Evolutionary conservation across 2,329 filamentous ascomycete species (phyloP).

Genomic region (Didymella arachidicola): DNA sequence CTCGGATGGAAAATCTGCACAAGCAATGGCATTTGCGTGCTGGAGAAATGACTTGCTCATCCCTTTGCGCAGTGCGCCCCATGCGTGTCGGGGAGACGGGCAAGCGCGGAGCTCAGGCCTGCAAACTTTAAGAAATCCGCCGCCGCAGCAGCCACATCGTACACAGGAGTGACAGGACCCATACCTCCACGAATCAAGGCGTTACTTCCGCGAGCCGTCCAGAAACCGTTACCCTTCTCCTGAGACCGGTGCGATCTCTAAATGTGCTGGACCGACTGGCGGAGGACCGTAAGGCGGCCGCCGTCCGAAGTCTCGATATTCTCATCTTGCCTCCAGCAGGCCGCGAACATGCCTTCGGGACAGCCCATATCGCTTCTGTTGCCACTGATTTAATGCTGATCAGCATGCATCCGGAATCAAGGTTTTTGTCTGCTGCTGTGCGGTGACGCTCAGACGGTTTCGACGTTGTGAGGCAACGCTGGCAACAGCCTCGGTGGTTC

Average conservation of each 20-base stretch:
- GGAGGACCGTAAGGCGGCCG: slow-evolving; percentile 11
- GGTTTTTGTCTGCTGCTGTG: slow-evolving; percentile 8
- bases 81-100: slow-evolving; percentile 24
- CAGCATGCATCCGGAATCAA: slow-evolving; percentile 11
- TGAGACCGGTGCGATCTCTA: slow-evolving; percentile 35
- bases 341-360: slow-evolving; percentile 11
- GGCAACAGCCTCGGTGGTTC: slow-evolving; percentile 16
- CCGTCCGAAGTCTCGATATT: slow-evolving; percentile 15
- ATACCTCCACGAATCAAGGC: slow-evolving; percentile 36
- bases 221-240: slow-evolving; percentile 37
- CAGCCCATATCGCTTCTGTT: slow-evolving; percentile 19
- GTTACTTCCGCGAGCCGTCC: slow-evolving; percentile 26
- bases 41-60: slow-evolving; percentile 25
- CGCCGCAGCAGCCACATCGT: slow-evolving; percentile 39
- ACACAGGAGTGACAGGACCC: slow-evolving; percentile 38
- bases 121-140: slow-evolving; percentile 26
- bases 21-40: slow-evolving; percentile 18
- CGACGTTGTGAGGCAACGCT: slow-evolving; percentile 18
- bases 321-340: slow-evolving; percentile 9
- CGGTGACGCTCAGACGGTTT: slow-evolving; percentile 17
- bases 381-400: slow-evolving; percentile 20
- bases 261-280: slow-evolving; percentile 30
- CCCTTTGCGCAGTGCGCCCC: slow-evolving; percentile 35
- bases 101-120: slow-evolving; percentile 37
- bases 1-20: slow-evolving; percentile 15